Percentiles rank a stretch among this genome's conserved stretches.
These are phyloP conservation scores for Akanthomyces uredinophilus DNA, from an alignment of 2,329 filamentous ascomycete species.

Conservation along the genomic window DNA sequence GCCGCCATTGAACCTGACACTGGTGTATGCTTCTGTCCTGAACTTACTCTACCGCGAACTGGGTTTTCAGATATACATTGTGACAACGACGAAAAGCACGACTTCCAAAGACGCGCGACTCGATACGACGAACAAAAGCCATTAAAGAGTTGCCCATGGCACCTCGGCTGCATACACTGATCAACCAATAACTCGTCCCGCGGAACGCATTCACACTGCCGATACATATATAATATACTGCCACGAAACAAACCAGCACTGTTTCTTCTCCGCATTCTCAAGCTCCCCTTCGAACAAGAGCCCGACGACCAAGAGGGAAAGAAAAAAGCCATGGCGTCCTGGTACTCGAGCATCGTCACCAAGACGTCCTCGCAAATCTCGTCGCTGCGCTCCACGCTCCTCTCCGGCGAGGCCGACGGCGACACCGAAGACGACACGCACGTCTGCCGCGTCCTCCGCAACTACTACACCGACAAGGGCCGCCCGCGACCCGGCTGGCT, in stretches of 20 bases:
- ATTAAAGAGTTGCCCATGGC: background rate
- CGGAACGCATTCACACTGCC: background rate
- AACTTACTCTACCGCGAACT: background rate
- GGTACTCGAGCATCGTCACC: conserved; percentile 70
- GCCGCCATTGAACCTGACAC: background rate
- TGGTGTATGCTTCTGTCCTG: background rate
- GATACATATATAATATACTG: background rate
- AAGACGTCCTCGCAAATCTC: conserved; percentile 62
- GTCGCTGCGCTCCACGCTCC: conserved; percentile 63
- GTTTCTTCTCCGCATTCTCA: too few species aligned
- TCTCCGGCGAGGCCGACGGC: conserved; percentile 60
- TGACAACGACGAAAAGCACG: too few species aligned
- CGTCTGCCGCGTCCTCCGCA: conserved; percentile 85
- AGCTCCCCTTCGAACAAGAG: background rate
- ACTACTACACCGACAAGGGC: conserved; percentile 88
- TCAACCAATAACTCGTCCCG: background rate
- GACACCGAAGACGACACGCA: conserved; percentile 87
- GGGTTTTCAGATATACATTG: background rate
- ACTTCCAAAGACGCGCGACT: background rate
- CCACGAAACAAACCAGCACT: too few species aligned
- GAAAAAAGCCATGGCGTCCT: conserved; percentile 61
- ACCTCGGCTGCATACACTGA: background rate
- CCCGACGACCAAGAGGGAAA: background rate
- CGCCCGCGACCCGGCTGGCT: conserved; percentile 80
- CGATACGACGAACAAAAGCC: background rate